phyloP scores from a whole-genome alignment of 768 basidiomycete genomes.

The Hysterangium stoloniferum region DNA sequence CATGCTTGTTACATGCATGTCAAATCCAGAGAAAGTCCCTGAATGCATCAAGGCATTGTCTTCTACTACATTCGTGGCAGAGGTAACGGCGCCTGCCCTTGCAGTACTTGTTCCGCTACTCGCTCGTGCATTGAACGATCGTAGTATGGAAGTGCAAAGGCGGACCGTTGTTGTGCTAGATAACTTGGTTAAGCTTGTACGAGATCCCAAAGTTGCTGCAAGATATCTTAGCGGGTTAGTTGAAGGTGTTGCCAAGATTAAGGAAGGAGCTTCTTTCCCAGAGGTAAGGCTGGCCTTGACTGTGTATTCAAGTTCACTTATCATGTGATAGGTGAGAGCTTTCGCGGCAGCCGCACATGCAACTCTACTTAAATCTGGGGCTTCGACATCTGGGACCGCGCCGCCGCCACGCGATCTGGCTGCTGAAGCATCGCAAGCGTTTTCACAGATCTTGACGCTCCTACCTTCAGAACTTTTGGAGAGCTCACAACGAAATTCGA shows the following conservation, averaged over 20 bases:
- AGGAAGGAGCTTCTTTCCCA: constrained; percentile 88
- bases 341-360: constrained; percentile 79
- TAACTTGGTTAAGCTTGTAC: constrained; percentile 95
- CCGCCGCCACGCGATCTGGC: constrained; percentile 63
- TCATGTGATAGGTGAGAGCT: constrained; percentile 61
- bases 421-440: constrained; percentile 49
- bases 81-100: constrained; percentile 93
- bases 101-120: constrained; percentile 93
- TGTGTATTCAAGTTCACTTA: constrained; percentile 12
- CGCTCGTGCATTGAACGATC: constrained; percentile 84
- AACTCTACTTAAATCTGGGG: constrained; percentile 77
- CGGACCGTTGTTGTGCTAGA: constrained; percentile 91
- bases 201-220: constrained; percentile 84
- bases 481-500: constrained; percentile 33
- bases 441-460: constrained; percentile 49
- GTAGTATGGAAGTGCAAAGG: constrained; percentile 94
- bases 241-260: constrained; percentile 86
- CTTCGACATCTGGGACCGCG: constrained; percentile 64
- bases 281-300: constrained; percentile 46
- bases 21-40: constrained; percentile 78
- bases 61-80: constrained; percentile 92
- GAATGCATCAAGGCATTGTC: constrained; percentile 93
- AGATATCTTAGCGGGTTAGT: constrained; percentile 81
- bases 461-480: constrained; percentile 44
- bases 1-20: constrained; percentile 90